Evolutionary conservation across 2,329 filamentous ascomycete genomes (phyloP).

Genomic region (Bimuria novae-zelandiae): DNA sequence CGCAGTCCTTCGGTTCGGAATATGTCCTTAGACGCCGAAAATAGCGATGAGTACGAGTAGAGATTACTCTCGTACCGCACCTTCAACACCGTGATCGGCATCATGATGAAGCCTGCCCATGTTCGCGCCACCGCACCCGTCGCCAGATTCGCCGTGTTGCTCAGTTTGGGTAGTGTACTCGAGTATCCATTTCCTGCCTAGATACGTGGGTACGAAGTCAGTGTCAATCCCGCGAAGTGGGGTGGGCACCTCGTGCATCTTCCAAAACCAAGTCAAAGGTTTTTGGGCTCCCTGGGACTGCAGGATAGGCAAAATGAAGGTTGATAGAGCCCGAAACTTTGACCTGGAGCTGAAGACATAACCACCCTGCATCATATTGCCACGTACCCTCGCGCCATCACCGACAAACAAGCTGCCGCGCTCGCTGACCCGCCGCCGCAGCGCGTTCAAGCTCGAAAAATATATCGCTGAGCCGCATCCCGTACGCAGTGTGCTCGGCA

Average conservation of each 20-base stretch:
- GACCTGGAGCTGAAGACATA: not conserved
- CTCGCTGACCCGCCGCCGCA: slow-evolving; percentile 69
- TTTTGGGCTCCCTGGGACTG: not conserved
- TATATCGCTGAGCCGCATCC: slow-evolving; percentile 93
- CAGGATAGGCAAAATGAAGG: not conserved
- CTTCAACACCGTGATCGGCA: slow-evolving; percentile 96
- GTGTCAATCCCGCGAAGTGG: not conserved
- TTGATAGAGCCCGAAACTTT: not conserved
- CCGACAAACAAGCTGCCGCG: slow-evolving; percentile 42
- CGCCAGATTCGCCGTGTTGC: slow-evolving; percentile 80
- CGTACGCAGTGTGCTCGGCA: slow-evolving; percentile 90
- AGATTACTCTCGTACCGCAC: slow-evolving; percentile 91
- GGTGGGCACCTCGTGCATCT: not conserved
- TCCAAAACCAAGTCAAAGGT: not conserved
- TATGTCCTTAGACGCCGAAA: slow-evolving; percentile 75
- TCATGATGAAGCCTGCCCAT: slow-evolving; percentile 85
- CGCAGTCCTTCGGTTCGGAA: slow-evolving; percentile 71
- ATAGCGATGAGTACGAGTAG: slow-evolving; percentile 80
- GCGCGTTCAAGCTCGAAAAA: slow-evolving; percentile 83
- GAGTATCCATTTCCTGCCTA: slow-evolving; percentile 50
- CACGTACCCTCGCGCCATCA: slow-evolving; percentile 12
- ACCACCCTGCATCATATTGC: not conserved
- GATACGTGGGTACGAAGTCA: not conserved
- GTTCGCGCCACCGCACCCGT: slow-evolving; percentile 85
- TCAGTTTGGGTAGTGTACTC: slow-evolving; percentile 79